Evolutionary conservation across 2,329 filamentous ascomycete genomes (phyloP).

Genomic region (Scolecobasidium constrictum): DNA sequence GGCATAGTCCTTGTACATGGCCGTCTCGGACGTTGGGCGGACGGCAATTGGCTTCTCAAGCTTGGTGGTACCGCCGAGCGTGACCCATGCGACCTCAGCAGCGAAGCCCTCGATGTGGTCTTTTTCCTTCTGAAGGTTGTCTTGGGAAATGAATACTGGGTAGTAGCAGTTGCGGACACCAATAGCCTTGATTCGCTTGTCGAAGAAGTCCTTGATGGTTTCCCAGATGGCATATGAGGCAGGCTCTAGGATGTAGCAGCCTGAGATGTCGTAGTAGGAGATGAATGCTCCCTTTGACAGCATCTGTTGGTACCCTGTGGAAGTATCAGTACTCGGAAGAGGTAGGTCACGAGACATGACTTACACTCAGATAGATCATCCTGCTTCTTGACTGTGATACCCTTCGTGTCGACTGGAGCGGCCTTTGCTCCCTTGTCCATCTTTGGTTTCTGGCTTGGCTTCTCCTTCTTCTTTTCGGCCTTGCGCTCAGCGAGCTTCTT

Average conservation of each 20-base stretch:
- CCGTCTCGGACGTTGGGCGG: constrained; percentile 59
- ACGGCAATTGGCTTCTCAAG: constrained; percentile 71
- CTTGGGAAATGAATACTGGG: constrained; percentile 87
- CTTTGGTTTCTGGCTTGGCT: constrained; percentile 26
- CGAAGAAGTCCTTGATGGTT: constrained; percentile 48
- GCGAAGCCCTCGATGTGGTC: constrained; percentile 65
- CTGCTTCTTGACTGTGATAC: constrained; percentile 76
- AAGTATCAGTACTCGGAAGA: not conserved
- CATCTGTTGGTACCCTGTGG: constrained; percentile 92
- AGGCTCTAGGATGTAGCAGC: constrained; percentile 85
- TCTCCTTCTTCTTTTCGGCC: constrained; percentile 13
- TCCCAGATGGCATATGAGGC: constrained; percentile 59
- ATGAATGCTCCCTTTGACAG: constrained; percentile 96
- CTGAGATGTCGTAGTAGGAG: constrained; percentile 97
- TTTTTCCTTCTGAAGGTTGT: constrained; percentile 79
- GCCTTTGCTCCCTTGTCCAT: constrained; percentile 48
- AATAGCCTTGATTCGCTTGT: constrained; percentile 70
- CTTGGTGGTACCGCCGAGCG: constrained; percentile 69
- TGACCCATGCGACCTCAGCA: constrained; percentile 32
- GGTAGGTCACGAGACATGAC: too few relatives aligned
- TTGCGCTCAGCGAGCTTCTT: constrained; percentile 11
- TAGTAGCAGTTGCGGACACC: constrained; percentile 75
- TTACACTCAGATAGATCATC: constrained; percentile 62
- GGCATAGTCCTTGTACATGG: constrained; percentile 90
- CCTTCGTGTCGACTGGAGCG: constrained; percentile 34